phyloP scores from a whole-genome alignment of 108 stramenopile genomes.

The Skeletonema grethae region DNA sequence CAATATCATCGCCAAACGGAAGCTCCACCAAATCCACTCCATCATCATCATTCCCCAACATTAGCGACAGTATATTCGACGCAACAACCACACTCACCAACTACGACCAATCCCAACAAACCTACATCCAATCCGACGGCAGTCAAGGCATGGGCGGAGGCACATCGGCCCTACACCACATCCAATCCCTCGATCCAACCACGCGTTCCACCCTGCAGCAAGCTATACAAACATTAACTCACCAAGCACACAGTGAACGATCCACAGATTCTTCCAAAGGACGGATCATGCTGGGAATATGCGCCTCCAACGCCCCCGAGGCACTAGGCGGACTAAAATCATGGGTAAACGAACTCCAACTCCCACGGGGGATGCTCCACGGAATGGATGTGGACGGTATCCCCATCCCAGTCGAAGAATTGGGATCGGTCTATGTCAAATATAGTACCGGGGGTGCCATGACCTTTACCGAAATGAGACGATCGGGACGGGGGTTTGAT shows the following conservation, averaged over 20 bases:
- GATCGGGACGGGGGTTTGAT: conserved; percentile 76
- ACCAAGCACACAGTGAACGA: conserved; percentile 55
- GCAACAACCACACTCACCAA: conserved; percentile 33
- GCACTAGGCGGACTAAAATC: conserved; percentile 71
- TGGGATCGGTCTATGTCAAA: conserved; percentile 82
- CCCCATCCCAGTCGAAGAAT: conserved; percentile 59
- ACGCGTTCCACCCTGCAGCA: conserved; percentile 14
- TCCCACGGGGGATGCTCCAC: conserved; percentile 84
- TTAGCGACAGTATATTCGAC: conserved; percentile 10
- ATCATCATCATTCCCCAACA: neutral
- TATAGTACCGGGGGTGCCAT: conserved; percentile 84
- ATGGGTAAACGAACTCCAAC: conserved; percentile 59
- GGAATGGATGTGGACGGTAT: conserved; percentile 88
- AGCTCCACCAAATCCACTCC: neutral
- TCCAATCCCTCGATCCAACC: conserved; percentile 21
- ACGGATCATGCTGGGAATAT: conserved; percentile 81
- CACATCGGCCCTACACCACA: conserved; percentile 38
- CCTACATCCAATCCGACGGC: conserved; percentile 23
- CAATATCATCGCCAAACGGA: neutral
- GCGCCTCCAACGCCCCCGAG: conserved; percentile 73
- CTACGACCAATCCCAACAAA: conserved; percentile 39
- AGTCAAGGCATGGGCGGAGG: conserved; percentile 38
- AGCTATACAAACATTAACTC: conserved; percentile 25
- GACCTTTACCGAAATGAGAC: conserved; percentile 76
- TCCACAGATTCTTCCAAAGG: conserved; percentile 59